Percentiles rank a stretch among this genome's conserved stretches.
These are phyloP conservation scores for Nakaseomyces uthaithaninus DNA, from an alignment of 1,139 yeast species.

Conservation along the genomic window DNA sequence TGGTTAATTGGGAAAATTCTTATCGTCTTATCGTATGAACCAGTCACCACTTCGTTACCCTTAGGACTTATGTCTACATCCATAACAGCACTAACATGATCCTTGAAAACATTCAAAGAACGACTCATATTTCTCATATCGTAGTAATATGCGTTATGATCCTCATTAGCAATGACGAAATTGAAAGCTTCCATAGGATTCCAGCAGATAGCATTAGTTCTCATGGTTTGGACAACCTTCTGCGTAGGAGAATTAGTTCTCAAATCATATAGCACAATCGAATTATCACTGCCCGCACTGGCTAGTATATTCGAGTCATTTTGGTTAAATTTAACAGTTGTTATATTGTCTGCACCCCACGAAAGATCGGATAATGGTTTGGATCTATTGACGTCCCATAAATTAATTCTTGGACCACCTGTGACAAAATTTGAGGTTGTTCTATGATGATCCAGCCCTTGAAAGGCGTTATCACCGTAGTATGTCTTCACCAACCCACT, in stretches of 20 bases:
- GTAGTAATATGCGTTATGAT: slow-evolving; percentile 89
- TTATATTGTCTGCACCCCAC: slow-evolving; percentile 95
- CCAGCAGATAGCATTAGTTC: slow-evolving; percentile 87
- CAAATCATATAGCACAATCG: slow-evolving; percentile 81
- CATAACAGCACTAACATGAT: slow-evolving; percentile 93
- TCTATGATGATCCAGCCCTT: slow-evolving; percentile 79
- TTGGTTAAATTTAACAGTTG: slow-evolving; percentile 74
- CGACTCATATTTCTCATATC: slow-evolving; percentile 88
- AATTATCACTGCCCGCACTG: slow-evolving; percentile 86
- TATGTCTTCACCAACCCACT: slow-evolving; percentile 64
- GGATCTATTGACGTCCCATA: slow-evolving; percentile 83
- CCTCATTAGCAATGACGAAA: slow-evolving; percentile 89
- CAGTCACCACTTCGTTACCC: slow-evolving; percentile 92
- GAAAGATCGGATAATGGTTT: slow-evolving; percentile 69
- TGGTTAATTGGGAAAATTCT: slow-evolving; percentile 67
- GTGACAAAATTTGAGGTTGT: slow-evolving; percentile 72
- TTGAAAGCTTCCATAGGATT: slow-evolving; percentile 97
- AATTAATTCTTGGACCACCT: slow-evolving; percentile 80
- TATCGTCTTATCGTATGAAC: slow-evolving; percentile 88
- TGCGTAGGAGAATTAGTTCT: slow-evolving; percentile 92
- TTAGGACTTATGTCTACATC: slow-evolving; percentile 94
- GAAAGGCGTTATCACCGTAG: slow-evolving; percentile 77
- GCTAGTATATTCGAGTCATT: slow-evolving; percentile 88
- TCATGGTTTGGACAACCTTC: slow-evolving; percentile 71
- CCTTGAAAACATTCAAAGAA: slow-evolving; percentile 79